Evolutionary conservation across 192 early-diverging fungal genomes (phyloP), one percentile per base, ranked within the genome.

Genomic region (Gaertneriomyces sp.): DNA sequence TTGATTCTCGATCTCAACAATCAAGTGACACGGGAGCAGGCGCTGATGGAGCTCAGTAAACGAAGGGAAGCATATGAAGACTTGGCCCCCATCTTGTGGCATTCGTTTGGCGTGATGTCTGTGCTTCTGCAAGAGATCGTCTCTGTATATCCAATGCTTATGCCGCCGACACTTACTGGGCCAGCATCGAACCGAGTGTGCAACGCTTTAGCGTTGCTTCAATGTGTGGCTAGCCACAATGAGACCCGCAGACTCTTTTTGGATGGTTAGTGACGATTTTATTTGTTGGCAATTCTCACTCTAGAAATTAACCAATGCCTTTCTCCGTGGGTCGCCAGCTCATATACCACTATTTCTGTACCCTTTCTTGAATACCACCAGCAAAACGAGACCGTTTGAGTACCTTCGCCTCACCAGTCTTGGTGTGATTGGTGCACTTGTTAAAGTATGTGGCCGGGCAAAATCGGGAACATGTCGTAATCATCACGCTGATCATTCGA

Each of bases 281-380:
- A 10, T 14, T 55, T 20, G 41, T 41, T 53, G 45, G 42, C 57
- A 45, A 12, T 49, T 39, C 20, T 46, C 8, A 63, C 8, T 6
- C 5, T 6, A 16, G 4, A 4, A 14, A 0, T 33, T 45, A 6
- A 14, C 11, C 45, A n/a, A 16, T 63, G 6, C 52, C 33, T 39
- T 63, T n/a, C 20, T 16, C 53, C 33, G 1, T 45, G 12, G 1
- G 42, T 10, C 12, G 2, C 56, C 59, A 85, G 93, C 96, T 33
- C 93, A 97, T 70, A 93, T 98, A 61, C 94, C 95, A 0, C 81
- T 96, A 62, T 94, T 96, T 61, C 85, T 98, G n/a, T 98, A 98
- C 57, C 96, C 96, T 38, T 97, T 96, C 74, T 81, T 98, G 53
- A 97, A 95, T 79, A 98, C 95, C 19, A 91, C 90, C 12, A 91